Evolutionary conservation across 345 rosid genomes (phyloP).

Genomic region (Boechera divaricarpa): DNA sequence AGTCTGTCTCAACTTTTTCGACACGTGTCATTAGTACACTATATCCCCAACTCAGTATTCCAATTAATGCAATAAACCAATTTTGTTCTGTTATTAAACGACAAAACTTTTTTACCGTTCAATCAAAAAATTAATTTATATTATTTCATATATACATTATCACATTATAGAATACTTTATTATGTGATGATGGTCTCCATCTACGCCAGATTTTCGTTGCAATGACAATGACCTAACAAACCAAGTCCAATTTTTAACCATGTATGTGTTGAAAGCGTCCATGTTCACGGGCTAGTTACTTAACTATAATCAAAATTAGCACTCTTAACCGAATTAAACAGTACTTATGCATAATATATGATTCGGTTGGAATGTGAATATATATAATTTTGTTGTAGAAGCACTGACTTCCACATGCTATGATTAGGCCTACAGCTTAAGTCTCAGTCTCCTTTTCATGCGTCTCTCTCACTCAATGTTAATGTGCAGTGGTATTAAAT

Average conservation of each 20-base stretch:
- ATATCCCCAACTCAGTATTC: background rate
- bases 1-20: background rate
- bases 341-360: background rate
- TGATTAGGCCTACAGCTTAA: constrained; percentile 33
- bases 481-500: constrained; percentile 34
- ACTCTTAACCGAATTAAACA: constrained; percentile 8
- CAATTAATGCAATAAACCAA: background rate
- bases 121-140: background rate
- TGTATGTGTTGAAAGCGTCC: background rate
- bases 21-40: constrained; percentile 7
- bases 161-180: background rate
- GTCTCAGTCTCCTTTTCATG: constrained; percentile 32
- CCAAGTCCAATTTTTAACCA: constrained; percentile 12
- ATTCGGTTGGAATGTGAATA: constrained; percentile 7
- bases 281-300: constrained; percentile 8
- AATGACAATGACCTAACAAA: constrained; percentile 5
- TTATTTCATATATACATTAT: background rate
- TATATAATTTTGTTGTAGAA: background rate
- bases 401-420: constrained; percentile 39
- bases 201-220: background rate
- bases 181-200: background rate
- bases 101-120: background rate
- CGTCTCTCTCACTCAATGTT: constrained; percentile 32
- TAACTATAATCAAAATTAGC: background rate
- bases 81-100: background rate